Evolutionary conservation across 371 early-diverging fungal species (phyloP).

Genomic region (Nematocida major): DNA sequence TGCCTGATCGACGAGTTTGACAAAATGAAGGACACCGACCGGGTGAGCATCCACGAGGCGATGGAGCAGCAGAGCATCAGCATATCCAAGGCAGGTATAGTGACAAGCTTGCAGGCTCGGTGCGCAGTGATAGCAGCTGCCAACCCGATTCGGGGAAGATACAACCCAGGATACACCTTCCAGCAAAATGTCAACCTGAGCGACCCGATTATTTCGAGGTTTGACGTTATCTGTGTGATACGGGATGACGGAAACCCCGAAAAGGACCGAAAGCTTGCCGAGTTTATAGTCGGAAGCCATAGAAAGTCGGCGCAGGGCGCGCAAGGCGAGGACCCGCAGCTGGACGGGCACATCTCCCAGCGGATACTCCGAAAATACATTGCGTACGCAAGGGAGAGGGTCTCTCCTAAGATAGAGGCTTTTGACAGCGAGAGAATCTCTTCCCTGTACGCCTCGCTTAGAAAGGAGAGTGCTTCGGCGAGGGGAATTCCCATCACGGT

Average conservation of each 20-base stretch:
- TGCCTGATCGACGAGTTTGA: conserved; percentile 98
- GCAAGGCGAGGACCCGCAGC: neutral
- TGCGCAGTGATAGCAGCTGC: conserved; percentile 92
- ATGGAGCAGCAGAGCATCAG: conserved; percentile 99
- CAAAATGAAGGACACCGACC: conserved; percentile 92
- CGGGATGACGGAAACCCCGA: conserved; percentile 80
- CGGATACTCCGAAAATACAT: conserved; percentile 81
- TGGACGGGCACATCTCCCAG: neutral
- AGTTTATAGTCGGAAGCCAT: conserved; percentile 83
- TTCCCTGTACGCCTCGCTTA: conserved; percentile 78
- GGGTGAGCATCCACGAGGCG: conserved; percentile 94
- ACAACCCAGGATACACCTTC: conserved; percentile 85
- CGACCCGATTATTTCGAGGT: conserved; percentile 95
- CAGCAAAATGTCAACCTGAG: conserved; percentile 94
- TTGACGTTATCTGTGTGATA: conserved; percentile 95
- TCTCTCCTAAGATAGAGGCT: conserved; percentile 75
- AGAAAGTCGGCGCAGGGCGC: conserved; percentile 52
- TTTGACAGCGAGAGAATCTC: conserved; percentile 79
- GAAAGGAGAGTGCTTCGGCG: conserved; percentile 75
- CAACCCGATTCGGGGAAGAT: conserved; percentile 91
- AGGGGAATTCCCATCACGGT: conserved; percentile 94
- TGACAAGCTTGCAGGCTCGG: conserved; percentile 85
- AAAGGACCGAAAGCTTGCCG: conserved; percentile 79
- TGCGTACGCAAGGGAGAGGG: conserved; percentile 81
- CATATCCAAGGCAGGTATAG: conserved; percentile 92